These are phyloP conservation scores for Scheffersomyces amazonensis DNA, from an alignment of 805 yeast genomes.

Conservation along the genomic window DNA sequence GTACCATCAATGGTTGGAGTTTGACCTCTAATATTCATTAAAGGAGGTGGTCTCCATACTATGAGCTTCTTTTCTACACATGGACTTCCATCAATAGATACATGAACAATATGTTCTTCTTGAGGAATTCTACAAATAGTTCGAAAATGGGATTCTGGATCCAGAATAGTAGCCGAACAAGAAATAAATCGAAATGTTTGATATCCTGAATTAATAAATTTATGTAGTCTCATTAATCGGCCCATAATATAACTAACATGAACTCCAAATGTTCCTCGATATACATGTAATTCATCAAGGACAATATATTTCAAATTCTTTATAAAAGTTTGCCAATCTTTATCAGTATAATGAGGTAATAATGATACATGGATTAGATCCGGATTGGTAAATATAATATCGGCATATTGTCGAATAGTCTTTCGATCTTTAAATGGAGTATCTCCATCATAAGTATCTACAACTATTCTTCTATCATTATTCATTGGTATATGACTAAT, in stretches of 20 bases:
- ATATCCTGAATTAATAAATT: background rate
- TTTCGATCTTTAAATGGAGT: conserved; percentile 60
- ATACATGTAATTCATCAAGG: conserved; percentile 83
- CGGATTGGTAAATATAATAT: conserved; percentile 90
- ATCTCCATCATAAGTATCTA: conserved; percentile 93
- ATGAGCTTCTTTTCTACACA: conserved; percentile 71
- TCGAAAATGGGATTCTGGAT: conserved; percentile 71
- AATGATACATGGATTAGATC: conserved; percentile 88
- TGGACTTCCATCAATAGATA: conserved; percentile 86
- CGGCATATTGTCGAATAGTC: conserved; percentile 57
- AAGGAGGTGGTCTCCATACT: conserved; percentile 80
- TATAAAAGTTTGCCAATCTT: conserved; percentile 69
- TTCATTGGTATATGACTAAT: conserved; percentile 46
- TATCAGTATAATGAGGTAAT: conserved; percentile 63
- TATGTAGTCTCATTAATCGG: conserved; percentile 59
- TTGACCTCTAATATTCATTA: conserved; percentile 56
- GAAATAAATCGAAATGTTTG: conserved; percentile 73
- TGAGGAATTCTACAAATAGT: conserved; percentile 64
- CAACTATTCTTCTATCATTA: conserved; percentile 41
- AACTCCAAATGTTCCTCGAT: conserved; percentile 88
- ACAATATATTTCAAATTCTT: conserved; percentile 66
- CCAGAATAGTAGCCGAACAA: conserved; percentile 88
- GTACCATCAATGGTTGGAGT: conserved; percentile 7
- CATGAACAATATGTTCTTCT: conserved; percentile 47
- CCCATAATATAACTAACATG: conserved; percentile 87